Base-by-base conservation (phyloP, 2,329 filamentous ascomycete genomes). In the Neoarthrinium moseri region DNA sequence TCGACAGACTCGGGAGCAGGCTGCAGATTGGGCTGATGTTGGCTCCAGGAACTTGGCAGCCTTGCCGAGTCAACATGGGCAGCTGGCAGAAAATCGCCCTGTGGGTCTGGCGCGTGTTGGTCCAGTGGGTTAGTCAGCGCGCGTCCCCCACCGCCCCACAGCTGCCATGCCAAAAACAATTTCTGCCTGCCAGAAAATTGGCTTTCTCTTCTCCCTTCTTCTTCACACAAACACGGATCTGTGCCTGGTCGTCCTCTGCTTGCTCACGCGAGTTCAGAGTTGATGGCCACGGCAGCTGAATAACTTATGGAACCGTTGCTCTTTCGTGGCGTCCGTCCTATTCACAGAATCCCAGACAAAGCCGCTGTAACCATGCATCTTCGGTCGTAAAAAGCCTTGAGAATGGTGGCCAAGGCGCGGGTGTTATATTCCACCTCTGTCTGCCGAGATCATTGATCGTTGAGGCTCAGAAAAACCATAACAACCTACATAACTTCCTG, bases 381-480 rank as follows among this genome's bases (percentile, higher is more conserved):
- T 88, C 84, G 84, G 79, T 70, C 66, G 72, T 58, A 72, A 70
- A 35, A 76, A 78, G 75, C 73, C 85, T 86, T 85, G 71, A 65
- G 65, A 68, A 71, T 55, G 54, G 66, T 66, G 70, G 71, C 26
- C 27, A 42, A n/a, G 39, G 17, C 70, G 74, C 73, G 76, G 84
- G 78, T 80, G 80, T 83, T 83, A 91, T 91, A 92, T 92, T 92
- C 87, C 87, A 84, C 76, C 72, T 84, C 89, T 82, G 80, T 89
- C 90, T 82, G 80, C 88, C 83, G 80, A 94, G 87, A 81, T 86
- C 89, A 84, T 95, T 75, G 89, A 87, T 83, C 80, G 57, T 73
- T 95, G 88, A 92, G 81, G 89, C 85, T 87, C 81, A 84, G 87
- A 87, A 84, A 81, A 92, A 92, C 87, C 89, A 91, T 92, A 81